phyloP scores from a whole-genome alignment of 208 protist genomes.

The Leishmania braziliensis region DNA sequence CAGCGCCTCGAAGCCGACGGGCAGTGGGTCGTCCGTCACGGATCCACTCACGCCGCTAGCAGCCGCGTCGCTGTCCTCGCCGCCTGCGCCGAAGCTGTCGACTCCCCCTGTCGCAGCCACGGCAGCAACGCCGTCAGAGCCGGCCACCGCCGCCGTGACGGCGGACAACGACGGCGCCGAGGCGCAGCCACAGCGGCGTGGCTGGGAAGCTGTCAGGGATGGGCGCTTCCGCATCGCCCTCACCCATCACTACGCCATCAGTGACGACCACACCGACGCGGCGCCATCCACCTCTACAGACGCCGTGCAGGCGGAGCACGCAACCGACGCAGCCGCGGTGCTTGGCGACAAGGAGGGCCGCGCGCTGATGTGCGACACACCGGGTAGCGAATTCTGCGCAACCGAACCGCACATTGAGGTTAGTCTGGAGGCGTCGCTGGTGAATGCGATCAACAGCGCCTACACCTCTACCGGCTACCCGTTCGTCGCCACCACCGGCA shows the following conservation, averaged over 20 bases:
- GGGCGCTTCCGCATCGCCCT: constrained; percentile 50
- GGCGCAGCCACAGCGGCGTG: constrained; percentile 17
- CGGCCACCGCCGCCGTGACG: not conserved
- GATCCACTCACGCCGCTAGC: not conserved
- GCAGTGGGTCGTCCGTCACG: not conserved
- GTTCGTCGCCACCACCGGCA: constrained; percentile 40
- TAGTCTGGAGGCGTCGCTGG: constrained; percentile 42
- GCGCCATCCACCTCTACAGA: constrained; percentile 10
- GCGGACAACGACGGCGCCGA: not conserved
- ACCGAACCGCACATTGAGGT: constrained; percentile 52
- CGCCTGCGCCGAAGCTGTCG: not conserved
- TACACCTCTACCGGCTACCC: constrained; percentile 82
- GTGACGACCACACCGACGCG: not conserved
- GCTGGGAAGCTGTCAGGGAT: constrained; percentile 38
- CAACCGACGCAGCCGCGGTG: not conserved
- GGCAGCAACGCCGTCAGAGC: not conserved
- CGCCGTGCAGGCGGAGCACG: constrained; percentile 19
- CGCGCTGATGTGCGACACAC: constrained; percentile 20
- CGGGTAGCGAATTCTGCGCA: constrained; percentile 28
- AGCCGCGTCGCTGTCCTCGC: not conserved
- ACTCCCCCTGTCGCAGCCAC: not conserved
- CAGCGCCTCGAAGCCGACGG: not conserved
- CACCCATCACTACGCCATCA: constrained; percentile 26
- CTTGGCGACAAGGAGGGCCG: constrained; percentile 11
- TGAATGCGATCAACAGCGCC: constrained; percentile 75